These are phyloP conservation scores for Endocarpon pusillum DNA, from an alignment of 495 filamentous ascomycete species.

Conservation along the genomic window DNA sequence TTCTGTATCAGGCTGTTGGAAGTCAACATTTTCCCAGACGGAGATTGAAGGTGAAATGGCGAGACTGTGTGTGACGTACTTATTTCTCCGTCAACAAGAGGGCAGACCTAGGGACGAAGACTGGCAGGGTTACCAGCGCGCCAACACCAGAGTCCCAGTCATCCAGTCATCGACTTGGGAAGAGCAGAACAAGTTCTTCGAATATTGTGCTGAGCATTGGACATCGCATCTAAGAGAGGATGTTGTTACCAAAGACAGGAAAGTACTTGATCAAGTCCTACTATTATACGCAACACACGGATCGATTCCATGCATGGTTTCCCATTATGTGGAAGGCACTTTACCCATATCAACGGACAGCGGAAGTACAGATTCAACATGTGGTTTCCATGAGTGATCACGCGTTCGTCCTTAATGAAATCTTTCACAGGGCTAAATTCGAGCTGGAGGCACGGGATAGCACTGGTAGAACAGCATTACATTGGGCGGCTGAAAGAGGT, in stretches of 20 bases:
- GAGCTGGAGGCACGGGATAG: background rate
- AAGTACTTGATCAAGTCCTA: background rate
- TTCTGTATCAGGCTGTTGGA: background rate
- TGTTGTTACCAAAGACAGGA: background rate
- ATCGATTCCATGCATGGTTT: background rate
- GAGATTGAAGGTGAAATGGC: background rate
- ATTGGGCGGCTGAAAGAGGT: constrained; percentile 19
- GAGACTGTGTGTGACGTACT: background rate
- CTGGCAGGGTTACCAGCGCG: too few relatives aligned
- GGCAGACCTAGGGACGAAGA: background rate
- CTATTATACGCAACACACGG: background rate
- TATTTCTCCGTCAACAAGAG: background rate
- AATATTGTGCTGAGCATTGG: background rate
- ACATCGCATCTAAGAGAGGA: background rate
- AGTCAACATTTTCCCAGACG: background rate
- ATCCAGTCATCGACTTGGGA: too few relatives aligned
- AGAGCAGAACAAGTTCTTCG: background rate
- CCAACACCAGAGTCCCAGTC: too few relatives aligned
- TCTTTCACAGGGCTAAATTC: background rate
- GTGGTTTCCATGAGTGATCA: constrained; percentile 1
- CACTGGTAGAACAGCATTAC: constrained; percentile 18
- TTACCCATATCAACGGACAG: background rate
- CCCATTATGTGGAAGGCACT: background rate
- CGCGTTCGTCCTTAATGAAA: constrained; percentile 1
- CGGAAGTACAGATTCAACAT: background rate